Evolutionary conservation across 2,329 filamentous ascomycete species (phyloP), one percentile per base, ranked within the genome.

Genomic region (Cordyceps cateniannulata): DNA sequence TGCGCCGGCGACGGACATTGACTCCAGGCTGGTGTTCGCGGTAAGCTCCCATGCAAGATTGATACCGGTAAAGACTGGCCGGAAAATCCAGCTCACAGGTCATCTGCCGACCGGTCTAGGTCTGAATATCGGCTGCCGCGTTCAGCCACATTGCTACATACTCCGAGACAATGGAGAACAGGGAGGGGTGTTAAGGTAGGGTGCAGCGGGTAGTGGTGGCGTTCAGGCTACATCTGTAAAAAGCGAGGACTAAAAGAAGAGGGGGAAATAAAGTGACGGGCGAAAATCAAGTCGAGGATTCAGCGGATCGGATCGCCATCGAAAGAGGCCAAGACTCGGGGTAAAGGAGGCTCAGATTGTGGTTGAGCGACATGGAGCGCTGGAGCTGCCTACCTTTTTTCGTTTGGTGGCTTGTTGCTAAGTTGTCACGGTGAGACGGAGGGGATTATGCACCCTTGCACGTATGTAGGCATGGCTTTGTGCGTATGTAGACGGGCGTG

Each of bases 71-170:
- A 38, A 38, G 42, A 22, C 38, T 16, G 25, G 5, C 25, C 42
- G 9, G 27, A 44, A 27, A 48, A 18, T 7, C 16, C 25, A 35
- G 55, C 44, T 9, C 9, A 10, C 2, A n/a, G 22, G 18, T n/a
- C 53, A 58, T 49, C 45, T 58, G 55, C 55, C 55, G 55, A 58
- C 45, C 38, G 54, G 51, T 54, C 24, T 9, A 47, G 44, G 53
- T 47, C 35, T 20, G 32, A 42, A 18, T 27, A 42, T 20, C 22
- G 12, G 22, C 25, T 35, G 48, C 35, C 35, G 56, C 48, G 5
- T 32, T 24, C 47, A 59, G 48, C 56, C 56, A 35, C 48, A 59
- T 22, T 51, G 29, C 49, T n/a, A 14, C 20, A 35, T 59, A 35
- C 47, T 52, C 56, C 56, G 56, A 59, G 56, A 59, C 56, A 52